Evolutionary conservation across 2,329 filamentous ascomycete species (phyloP), one percentile per base, ranked within the genome.

Genomic region (Epicoccum sorghinum): DNA sequence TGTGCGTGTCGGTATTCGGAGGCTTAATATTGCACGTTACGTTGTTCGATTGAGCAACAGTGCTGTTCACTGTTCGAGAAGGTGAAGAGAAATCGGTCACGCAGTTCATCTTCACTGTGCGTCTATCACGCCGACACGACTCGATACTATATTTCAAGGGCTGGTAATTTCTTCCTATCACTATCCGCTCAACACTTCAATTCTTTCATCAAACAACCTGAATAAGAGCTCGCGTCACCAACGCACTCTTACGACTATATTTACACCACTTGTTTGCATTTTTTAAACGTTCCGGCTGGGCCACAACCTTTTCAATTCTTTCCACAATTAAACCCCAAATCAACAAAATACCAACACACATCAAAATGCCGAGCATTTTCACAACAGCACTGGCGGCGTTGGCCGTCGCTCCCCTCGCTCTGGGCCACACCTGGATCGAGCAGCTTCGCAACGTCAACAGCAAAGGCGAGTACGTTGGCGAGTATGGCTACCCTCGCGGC

Each of bases 361-460:
- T 29, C 49, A 65, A 37, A 18, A 71, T 68, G 66, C 59, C 57
- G 41, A 55, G 55, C 54, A 55, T 62, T 38, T 47, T 59, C 37
- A 47, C 43, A 38, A 44, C 58, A 13, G 33, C 58, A 29, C 23
- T 63, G 18, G 64, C 62, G 33, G 64, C 53, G 45, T 47, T 70
- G 47, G 59, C 55, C 38, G 55, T 61, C 53, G 57, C 58, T 4
- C 65, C 67, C 4, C 37, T 58, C 23, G 62, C 60, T 13, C 23
- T 61, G 37, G 70, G 64, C 7, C 93, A 97, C 76, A 89, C 86
- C 14, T 97, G 93, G 93, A 83, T 93, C 42, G 92, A 97, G 75
- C 80, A 88, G 66, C 80, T 93, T 44, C 84, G 81, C 58, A 85
- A 86, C 52, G 86, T 97, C 71, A 84, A 86, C 47, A 73, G 84